phyloP scores from a whole-genome alignment of 257 asterid genomes.

The Penstemon newberryi region DNA sequence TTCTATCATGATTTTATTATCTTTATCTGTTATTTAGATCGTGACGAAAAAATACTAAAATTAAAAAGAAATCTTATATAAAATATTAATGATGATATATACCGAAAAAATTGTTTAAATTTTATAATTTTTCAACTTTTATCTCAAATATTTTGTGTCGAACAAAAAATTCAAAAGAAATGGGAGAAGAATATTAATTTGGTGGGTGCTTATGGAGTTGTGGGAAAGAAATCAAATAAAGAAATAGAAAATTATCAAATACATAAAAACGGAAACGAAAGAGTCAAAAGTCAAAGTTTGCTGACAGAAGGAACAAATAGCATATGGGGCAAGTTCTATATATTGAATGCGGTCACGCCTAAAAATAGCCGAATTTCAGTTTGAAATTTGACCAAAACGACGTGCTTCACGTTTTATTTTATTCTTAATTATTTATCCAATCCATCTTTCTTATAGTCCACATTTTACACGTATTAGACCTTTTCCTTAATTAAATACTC shows the following conservation, averaged over 20 bases:
- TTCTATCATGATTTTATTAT: too few species aligned
- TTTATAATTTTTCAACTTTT: too few species aligned
- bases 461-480: slow-evolving; percentile 10
- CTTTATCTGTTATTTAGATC: too few species aligned
- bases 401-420: slow-evolving; percentile 17
- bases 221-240: not conserved
- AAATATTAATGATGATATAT: not conserved
- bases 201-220: not conserved
- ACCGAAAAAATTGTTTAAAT: not conserved
- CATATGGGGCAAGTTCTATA: not conserved
- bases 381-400: slow-evolving; percentile 32
- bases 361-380: not conserved
- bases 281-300: slow-evolving; percentile 40
- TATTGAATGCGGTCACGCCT: slow-evolving; percentile 1
- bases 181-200: not conserved
- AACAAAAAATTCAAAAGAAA: not conserved
- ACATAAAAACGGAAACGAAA: not conserved
- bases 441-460: not conserved
- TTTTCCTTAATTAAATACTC: not conserved
- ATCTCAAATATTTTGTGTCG: not conserved
- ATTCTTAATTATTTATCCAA: not conserved
- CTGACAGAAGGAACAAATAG: slow-evolving; percentile 9
- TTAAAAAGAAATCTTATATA: too few species aligned
- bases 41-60: too few species aligned
- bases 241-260: too few species aligned